These are phyloP conservation scores for Smallanthus sonchifolius DNA, from an alignment of 129 eudicot species.

Conservation along the genomic window DNA sequence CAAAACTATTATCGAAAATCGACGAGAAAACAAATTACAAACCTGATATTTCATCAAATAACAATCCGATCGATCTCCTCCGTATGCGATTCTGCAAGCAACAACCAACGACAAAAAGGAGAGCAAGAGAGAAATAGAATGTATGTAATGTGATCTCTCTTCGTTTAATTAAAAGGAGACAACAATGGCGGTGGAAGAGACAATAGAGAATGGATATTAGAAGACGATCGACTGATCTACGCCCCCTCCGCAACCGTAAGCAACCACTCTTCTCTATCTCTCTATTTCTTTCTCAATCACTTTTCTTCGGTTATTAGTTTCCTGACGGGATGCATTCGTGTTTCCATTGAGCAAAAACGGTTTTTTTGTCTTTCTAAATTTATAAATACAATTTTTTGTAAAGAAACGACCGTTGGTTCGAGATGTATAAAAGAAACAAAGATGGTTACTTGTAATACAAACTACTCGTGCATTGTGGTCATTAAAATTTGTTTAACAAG, in stretches of 20 bases:
- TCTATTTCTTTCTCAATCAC: not conserved
- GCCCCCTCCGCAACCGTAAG: conserved; percentile 36
- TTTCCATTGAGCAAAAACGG: not conserved
- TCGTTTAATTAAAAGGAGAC: not conserved
- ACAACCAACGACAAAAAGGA: not conserved
- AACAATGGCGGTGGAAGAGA: conserved; percentile 27
- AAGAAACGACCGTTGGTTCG: not conserved
- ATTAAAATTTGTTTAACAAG: not conserved
- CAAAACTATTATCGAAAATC: not conserved
- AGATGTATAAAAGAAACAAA: not conserved
- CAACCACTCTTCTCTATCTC: conserved; percentile 12
- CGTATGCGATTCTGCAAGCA: conserved; percentile 1
- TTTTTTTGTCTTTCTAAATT: not conserved
- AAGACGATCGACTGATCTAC: conserved; percentile 51
- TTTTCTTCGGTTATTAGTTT: conserved; percentile 15
- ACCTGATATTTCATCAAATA: conserved; percentile 21
- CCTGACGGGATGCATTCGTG: not conserved
- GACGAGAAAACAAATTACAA: not conserved
- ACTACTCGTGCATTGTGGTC: not conserved
- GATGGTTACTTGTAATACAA: not conserved
- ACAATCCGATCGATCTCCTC: conserved; percentile 11
- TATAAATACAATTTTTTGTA: not conserved
- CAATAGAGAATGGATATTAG: conserved; percentile 40
- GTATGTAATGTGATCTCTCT: not conserved
- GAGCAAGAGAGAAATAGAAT: not conserved